Conservation (phyloP, 768 basidiomycete genomes). For the Sporobolomyces pararoseus region DNA sequence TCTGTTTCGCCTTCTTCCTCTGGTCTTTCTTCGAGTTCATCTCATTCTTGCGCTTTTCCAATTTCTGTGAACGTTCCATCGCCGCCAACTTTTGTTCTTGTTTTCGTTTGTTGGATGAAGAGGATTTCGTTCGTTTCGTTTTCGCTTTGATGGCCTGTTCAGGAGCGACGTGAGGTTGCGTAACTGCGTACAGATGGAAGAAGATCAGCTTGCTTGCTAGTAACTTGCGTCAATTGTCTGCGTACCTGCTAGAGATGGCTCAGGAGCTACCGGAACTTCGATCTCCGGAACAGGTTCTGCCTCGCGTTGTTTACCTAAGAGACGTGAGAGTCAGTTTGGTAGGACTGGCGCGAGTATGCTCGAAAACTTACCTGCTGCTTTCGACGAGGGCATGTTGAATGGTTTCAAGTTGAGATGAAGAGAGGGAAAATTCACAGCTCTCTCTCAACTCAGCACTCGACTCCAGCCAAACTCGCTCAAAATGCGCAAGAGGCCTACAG, state of each 20-base stretch:
- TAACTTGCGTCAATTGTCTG: neutral
- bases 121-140: slow-evolving; percentile 18
- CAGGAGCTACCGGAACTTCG: neutral
- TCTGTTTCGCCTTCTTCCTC: slow-evolving; percentile 24
- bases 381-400: slow-evolving; percentile 1
- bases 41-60: slow-evolving; percentile 23
- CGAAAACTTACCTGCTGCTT: slow-evolving; percentile 3
- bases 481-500: too few relatives aligned
- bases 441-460: neutral
- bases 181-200: neutral
- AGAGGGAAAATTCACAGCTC: neutral
- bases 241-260: slow-evolving; percentile 21
- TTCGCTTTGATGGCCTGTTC: slow-evolving; percentile 22
- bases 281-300: slow-evolving; percentile 12
- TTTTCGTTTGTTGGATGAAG: slow-evolving; percentile 22
- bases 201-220: neutral
- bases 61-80: slow-evolving; percentile 26
- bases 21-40: slow-evolving; percentile 21
- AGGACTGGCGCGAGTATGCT: neutral
- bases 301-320: slow-evolving; percentile 7
- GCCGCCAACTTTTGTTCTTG: slow-evolving; percentile 3
- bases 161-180: slow-evolving; percentile 30
- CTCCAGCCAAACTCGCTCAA: too few relatives aligned
- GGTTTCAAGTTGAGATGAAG: neutral
- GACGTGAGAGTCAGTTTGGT: neutral